Conservation (phyloP, 2,329 filamentous ascomycete genomes). For the Neospermospora avenae region DNA sequence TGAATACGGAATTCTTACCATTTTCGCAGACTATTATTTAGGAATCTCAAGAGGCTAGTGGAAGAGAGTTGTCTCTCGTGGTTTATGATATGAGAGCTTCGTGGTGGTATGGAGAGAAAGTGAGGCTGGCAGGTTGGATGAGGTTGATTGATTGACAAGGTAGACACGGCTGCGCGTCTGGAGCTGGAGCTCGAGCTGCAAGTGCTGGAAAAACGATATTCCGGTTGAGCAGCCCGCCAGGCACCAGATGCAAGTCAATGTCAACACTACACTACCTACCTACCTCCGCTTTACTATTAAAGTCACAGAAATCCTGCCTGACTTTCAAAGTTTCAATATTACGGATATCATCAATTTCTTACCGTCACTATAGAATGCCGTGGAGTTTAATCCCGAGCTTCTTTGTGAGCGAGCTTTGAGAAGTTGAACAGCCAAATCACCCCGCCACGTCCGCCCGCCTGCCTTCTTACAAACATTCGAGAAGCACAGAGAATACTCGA, state of each 20-base stretch:
- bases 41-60: constrained; percentile 3
- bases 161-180: constrained; percentile 35
- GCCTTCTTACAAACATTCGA: constrained; percentile 27
- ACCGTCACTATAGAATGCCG: not conserved
- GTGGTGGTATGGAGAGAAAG: constrained; percentile 13
- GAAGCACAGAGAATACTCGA: constrained; percentile 27
- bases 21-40: constrained; percentile 21
- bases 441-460: constrained; percentile 27
- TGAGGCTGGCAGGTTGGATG: constrained; percentile 19
- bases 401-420: not conserved
- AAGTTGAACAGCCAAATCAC: constrained; percentile 17
- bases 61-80: constrained; percentile 9
- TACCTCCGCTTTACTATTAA: not conserved
- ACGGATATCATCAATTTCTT: not conserved
- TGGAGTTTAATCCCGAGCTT: not conserved
- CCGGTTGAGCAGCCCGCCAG: constrained; percentile 19
- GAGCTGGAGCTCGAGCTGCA: constrained; percentile 16
- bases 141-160: not conserved
- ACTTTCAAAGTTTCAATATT: not conserved
- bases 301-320: not conserved
- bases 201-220: not conserved
- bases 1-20: constrained; percentile 26
- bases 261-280: not conserved
- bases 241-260: constrained; percentile 21
- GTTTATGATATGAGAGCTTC: constrained; percentile 17